These are phyloP conservation scores for Microsporum audouinii DNA, from an alignment of 2,329 filamentous ascomycete species.

Conservation along the genomic window DNA sequence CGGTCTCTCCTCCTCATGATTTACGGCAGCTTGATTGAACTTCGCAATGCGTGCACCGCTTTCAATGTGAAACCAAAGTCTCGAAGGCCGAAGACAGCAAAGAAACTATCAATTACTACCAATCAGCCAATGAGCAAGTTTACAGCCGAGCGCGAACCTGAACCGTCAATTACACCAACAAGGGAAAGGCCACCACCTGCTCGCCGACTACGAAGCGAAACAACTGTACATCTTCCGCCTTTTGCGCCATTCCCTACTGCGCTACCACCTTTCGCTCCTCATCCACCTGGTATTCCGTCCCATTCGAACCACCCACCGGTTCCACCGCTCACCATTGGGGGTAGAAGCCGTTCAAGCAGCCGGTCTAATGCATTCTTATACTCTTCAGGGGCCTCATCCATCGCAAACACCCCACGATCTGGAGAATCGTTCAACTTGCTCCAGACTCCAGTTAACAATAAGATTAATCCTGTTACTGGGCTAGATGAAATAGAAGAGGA, in stretches of 20 bases:
- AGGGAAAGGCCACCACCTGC: constrained; percentile 33
- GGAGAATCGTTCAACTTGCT: constrained; percentile 61
- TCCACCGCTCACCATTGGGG: constrained; percentile 25
- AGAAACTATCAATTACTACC: constrained; percentile 1
- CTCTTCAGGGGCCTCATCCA: constrained; percentile 35
- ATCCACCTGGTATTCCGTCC: constrained; percentile 15
- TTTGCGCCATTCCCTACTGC: constrained; percentile 24
- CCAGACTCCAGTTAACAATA: constrained; percentile 36
- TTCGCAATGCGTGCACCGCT: constrained; percentile 44
- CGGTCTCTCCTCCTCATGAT: constrained; percentile 49
- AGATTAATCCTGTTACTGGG: constrained; percentile 47
- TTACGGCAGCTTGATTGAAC: constrained; percentile 47
- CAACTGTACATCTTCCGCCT: constrained; percentile 38
- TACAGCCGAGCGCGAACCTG: constrained; percentile 21
- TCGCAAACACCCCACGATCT: constrained; percentile 62
- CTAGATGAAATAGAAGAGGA: constrained; percentile 63
- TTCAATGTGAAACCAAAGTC: constrained; percentile 28
- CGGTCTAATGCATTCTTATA: constrained; percentile 44
- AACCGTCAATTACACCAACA: constrained; percentile 35
- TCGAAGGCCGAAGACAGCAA: constrained; percentile 16
- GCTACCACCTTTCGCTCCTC: constrained; percentile 19
- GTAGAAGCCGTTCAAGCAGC: constrained; percentile 39
- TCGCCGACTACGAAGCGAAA: constrained; percentile 41
- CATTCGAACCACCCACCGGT: constrained; percentile 7
- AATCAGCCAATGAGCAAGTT: constrained; percentile 18